These are phyloP conservation scores for Clavispora santaluciae DNA, from an alignment of 805 yeast species.

Conservation along the genomic window DNA sequence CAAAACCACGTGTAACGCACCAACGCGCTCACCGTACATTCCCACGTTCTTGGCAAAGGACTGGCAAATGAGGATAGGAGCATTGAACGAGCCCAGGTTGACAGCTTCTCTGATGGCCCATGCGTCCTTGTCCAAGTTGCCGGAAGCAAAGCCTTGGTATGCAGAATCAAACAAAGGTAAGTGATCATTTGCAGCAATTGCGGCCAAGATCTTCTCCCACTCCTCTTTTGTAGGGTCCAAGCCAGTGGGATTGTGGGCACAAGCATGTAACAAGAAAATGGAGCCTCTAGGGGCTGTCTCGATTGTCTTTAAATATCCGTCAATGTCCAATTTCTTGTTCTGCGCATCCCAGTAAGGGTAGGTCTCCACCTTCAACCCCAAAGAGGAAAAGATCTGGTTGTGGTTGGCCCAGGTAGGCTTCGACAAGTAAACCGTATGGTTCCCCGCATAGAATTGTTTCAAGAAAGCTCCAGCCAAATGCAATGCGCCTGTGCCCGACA, in stretches of 20 bases:
- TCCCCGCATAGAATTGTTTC: slow-evolving; percentile 42
- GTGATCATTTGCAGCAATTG: slow-evolving; percentile 57
- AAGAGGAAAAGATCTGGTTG: slow-evolving; percentile 67
- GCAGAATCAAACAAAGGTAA: slow-evolving; percentile 90
- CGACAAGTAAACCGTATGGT: slow-evolving; percentile 15
- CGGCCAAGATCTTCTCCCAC: slow-evolving; percentile 69
- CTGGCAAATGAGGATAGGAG: slow-evolving; percentile 77
- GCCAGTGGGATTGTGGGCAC: slow-evolving; percentile 98
- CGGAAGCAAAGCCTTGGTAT: slow-evolving; percentile 95
- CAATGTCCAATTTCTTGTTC: slow-evolving; percentile 65
- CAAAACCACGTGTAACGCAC: slow-evolving; percentile 77
- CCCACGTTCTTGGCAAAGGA: slow-evolving; percentile 96
- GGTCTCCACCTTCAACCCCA: slow-evolving; percentile 60
- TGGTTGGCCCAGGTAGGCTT: slow-evolving; percentile 98
- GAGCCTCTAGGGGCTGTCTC: slow-evolving; percentile 70
- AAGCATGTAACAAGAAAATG: slow-evolving; percentile 79
- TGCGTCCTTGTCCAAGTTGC: slow-evolving; percentile 77
- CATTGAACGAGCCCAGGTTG: slow-evolving; percentile 21
- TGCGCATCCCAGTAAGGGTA: slow-evolving; percentile 86
- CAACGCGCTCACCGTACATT: slow-evolving; percentile 96
- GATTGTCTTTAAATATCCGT: slow-evolving; percentile 62
- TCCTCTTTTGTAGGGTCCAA: slow-evolving; percentile 82
- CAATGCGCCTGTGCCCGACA: slow-evolving; percentile 88
- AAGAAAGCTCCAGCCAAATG: slow-evolving; percentile 79
- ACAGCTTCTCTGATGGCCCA: slow-evolving; percentile 73